Evolutionary conservation across 768 basidiomycete genomes (phyloP), one percentile per base, ranked within the genome.

Genomic region (Mycena maculata): DNA sequence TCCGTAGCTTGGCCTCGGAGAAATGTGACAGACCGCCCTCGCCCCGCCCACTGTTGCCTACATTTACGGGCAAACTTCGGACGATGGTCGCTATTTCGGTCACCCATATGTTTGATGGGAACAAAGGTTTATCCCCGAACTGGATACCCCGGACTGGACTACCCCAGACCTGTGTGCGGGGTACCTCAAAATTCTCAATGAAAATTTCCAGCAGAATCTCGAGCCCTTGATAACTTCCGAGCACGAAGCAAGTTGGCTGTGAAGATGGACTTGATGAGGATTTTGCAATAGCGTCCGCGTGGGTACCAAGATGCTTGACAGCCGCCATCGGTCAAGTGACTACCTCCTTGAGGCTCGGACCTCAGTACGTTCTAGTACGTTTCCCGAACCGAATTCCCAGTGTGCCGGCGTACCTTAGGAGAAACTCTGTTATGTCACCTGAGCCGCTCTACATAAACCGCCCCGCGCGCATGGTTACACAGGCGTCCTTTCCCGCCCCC

Each of bases 371-470:
- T 6, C 30, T 11, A 36, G 13, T 36, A 36, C 13, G 13, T 13
- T 36, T 36, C 33, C 55, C 27, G 39, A 41, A 20, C 22, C 8
- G 7, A n/a, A 20, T n/a, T 33, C 42, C 18, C 38, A 6, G 38
- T 16, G 5, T n/a, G 25, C 23, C 68, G 71, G 74, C 36, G 71
- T 71, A 75, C 63, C 72, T 69, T 63, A 33, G 74, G 71, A 71
- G 64, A 75, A 75, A 74, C 64, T 65, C 55, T 47, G 58, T 45
- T 59, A 49, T 68, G 65, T 65, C 63, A 61, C 63, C 60, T 67
- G 63, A 41, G 38, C 59, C 30, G 47, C 25, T 57, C 22, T 80
- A 81, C 82, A 79, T 79, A 80, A 76, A 65, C 74, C 41, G 28
- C 38, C 41, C 8, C 27, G 5, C 9, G 8, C 16, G 23, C 23